A percentile compares a stretch with the other conserved stretches of the same genome.
Conservation (phyloP, 1,284 basidiomycete genomes). For the Ustilago bromivora region DNA sequence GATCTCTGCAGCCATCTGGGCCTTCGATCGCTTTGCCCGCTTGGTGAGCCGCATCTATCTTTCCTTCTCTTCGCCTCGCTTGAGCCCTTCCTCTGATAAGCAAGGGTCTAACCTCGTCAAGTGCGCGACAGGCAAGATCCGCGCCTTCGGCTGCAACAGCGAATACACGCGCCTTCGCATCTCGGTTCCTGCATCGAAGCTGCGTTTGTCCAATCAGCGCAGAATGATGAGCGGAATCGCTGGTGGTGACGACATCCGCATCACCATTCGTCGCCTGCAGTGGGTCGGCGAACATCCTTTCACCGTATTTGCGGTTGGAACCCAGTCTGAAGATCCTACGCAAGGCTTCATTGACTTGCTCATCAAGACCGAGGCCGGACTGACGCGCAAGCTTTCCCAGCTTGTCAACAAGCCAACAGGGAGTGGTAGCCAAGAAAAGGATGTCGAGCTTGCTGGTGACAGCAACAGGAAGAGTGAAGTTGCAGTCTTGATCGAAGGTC, state of each 20-base stretch:
- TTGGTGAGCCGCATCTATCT: conserved; percentile 23
- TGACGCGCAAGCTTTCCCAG: conserved; percentile 39
- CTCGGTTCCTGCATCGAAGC: conserved; percentile 26
- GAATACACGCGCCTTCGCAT: conserved; percentile 36
- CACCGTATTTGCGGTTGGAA: conserved; percentile 39
- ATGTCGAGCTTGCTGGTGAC: conserved; percentile 16
- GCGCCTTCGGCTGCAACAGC: conserved; percentile 4
- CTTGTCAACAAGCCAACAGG: background rate
- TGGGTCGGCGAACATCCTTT: conserved; percentile 56
- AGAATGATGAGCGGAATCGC: conserved; percentile 20
- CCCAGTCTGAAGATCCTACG: conserved; percentile 4
- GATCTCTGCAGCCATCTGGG: conserved; percentile 42
- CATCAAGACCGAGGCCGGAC: conserved; percentile 40
- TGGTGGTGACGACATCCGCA: conserved; percentile 43
- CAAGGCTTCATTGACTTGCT: conserved; percentile 40
- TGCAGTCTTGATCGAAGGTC: conserved; percentile 53
- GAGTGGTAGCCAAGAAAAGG: conserved; percentile 1
- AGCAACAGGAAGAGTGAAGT: background rate
- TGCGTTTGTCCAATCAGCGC: conserved; percentile 21
- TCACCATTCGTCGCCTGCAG: conserved; percentile 50
- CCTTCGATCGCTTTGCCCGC: conserved; percentile 46
- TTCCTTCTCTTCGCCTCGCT: conserved; percentile 27
- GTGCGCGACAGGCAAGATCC: conserved; percentile 20
- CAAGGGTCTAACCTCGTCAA: conserved; percentile 3
- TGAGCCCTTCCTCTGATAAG: background rate